These are phyloP conservation scores for Pythium pectinolyticum DNA, from an alignment of 352 stramenopile species.

Conservation along the genomic window DNA sequence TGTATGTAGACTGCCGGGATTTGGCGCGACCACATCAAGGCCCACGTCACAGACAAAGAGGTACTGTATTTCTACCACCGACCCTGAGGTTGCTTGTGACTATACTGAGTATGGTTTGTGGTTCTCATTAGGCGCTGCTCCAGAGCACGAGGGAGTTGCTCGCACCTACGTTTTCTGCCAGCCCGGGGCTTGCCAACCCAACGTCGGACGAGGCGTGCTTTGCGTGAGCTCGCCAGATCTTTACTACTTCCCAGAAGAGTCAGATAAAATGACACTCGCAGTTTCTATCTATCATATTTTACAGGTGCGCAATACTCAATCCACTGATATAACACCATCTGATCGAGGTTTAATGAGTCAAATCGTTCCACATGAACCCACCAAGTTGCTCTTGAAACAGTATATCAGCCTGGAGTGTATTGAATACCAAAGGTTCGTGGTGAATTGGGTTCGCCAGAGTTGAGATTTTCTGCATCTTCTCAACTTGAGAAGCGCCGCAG, in stretches of 20 bases:
- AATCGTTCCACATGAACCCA: no score
- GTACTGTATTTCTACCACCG: conserved; percentile 21
- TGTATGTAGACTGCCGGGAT: conserved; percentile 37
- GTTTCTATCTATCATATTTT: background rate
- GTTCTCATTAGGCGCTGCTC: conserved; percentile 27
- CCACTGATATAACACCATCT: no score
- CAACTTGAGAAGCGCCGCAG: no score
- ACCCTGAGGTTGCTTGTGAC: background rate
- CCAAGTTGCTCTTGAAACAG: no score
- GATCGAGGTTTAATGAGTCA: no score
- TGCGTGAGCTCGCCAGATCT: conserved; percentile 2
- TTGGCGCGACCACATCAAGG: conserved; percentile 59
- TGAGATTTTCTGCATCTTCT: no score
- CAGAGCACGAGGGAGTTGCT: conserved; percentile 49
- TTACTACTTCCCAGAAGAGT: no score
- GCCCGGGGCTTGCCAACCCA: conserved; percentile 1
- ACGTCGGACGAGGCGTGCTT: conserved; percentile 8
- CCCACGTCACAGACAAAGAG: conserved; percentile 34
- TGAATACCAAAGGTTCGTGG: no score
- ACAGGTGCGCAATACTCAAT: background rate
- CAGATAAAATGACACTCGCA: no score
- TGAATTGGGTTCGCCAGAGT: no score
- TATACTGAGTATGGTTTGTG: background rate
- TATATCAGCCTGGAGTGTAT: no score
- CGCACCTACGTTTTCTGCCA: conserved; percentile 18